A percentile compares a stretch with the other conserved stretches of the same genome.
Evolutionary conservation across 371 early-diverging fungal species (phyloP).

Genomic region (Vavraia culicis): DNA sequence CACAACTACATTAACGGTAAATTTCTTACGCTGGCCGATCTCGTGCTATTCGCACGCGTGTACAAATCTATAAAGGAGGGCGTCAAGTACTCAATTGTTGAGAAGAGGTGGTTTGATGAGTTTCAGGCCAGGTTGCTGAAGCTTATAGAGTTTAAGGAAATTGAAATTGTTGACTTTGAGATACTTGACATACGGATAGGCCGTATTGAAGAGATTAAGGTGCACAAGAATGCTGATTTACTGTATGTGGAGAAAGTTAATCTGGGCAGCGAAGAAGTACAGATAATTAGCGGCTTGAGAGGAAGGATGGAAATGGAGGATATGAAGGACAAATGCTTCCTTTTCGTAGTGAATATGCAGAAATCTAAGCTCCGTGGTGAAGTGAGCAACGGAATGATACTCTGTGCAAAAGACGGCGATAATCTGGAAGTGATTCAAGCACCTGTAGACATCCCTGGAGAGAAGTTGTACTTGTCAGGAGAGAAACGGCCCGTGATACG

Average conservation of each 20-base stretch:
- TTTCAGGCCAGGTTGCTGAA: too few relatives aligned
- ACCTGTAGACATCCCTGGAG: too few relatives aligned
- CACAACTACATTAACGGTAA: too few relatives aligned
- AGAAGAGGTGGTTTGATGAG: too few relatives aligned
- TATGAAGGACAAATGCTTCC: constrained; percentile 29
- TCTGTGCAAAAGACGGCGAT: constrained; percentile 32
- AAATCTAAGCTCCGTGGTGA: constrained; percentile 33
- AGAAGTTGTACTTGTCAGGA: too few relatives aligned
- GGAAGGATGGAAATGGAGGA: constrained; percentile 27
- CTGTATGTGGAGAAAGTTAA: constrained; percentile 40
- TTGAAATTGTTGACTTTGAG: constrained; percentile 28
- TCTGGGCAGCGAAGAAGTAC: constrained; percentile 17
- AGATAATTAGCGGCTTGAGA: constrained; percentile 41
- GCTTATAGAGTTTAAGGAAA: too few relatives aligned
- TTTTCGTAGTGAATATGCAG: constrained; percentile 43
- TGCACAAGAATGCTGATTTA: constrained; percentile 39
- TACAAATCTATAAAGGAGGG: too few relatives aligned
- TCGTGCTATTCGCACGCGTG: too few relatives aligned
- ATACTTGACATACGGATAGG: constrained; percentile 41
- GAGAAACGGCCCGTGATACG: too few relatives aligned
- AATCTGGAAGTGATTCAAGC: too few relatives aligned
- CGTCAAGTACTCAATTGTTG: too few relatives aligned
- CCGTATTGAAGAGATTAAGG: constrained; percentile 28
- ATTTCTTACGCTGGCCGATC: too few relatives aligned
- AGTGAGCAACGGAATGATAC: constrained; percentile 42